phyloP scores from a whole-genome alignment of 345 rosid species.

The Pistacia vera region DNA sequence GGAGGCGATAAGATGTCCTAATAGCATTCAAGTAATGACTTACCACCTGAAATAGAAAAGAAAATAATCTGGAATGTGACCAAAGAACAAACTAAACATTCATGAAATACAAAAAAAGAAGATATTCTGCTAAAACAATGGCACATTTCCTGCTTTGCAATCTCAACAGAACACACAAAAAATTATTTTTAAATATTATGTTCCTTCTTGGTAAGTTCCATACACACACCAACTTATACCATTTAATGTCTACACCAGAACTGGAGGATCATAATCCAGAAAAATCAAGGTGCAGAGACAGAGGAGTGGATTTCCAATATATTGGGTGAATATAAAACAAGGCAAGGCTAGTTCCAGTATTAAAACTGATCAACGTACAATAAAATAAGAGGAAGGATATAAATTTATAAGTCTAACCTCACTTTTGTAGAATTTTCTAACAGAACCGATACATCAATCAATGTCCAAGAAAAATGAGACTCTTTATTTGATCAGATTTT shows the following conservation, averaged over 20 bases:
- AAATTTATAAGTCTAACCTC: slow-evolving; percentile 1
- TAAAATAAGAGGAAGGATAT: background rate
- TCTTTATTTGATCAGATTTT: background rate
- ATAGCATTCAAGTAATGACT: slow-evolving; percentile 41
- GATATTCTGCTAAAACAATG: background rate
- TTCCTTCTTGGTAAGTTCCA: background rate
- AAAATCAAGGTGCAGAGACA: background rate
- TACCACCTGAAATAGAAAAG: slow-evolving; percentile 45
- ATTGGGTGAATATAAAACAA: background rate
- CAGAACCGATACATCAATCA: background rate
- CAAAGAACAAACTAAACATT: background rate
- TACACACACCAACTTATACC: background rate
- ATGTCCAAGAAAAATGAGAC: background rate
- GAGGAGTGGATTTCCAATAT: background rate
- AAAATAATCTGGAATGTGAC: slow-evolving; percentile 2
- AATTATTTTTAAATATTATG: background rate
- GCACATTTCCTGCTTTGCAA: background rate
- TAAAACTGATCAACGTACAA: background rate
- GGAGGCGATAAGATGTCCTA: slow-evolving; percentile 70
- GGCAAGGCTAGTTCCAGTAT: background rate
- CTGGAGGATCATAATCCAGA: background rate
- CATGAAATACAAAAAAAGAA: background rate
- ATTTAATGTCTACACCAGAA: background rate
- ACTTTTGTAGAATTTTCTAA: background rate
- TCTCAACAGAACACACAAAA: background rate